Conservation (phyloP, 2,329 filamentous ascomycete species). For the Trichoderma lentiforme region DNA sequence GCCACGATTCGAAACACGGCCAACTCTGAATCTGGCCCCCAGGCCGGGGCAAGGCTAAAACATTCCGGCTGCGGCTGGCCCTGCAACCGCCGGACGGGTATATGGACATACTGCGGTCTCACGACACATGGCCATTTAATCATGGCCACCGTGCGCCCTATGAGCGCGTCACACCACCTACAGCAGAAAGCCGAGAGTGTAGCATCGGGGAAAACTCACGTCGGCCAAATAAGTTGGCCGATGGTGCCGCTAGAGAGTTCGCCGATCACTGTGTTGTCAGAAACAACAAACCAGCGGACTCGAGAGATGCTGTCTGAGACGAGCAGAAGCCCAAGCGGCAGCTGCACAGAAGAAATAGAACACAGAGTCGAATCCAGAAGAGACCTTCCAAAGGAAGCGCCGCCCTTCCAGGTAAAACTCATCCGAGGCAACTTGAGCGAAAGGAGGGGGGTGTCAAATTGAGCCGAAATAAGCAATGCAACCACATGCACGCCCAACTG, state of each 20-base stretch:
- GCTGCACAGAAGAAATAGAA: not conserved
- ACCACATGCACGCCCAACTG: not conserved
- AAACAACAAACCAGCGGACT: not conserved
- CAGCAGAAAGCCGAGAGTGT: not conserved
- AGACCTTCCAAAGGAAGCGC: not conserved
- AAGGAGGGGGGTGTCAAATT: not conserved
- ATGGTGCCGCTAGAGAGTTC: not conserved
- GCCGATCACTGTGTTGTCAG: not conserved
- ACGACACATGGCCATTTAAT: not conserved
- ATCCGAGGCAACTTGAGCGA: not conserved
- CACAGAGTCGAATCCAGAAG: not conserved
- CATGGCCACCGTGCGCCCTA: not conserved
- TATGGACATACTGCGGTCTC: not conserved
- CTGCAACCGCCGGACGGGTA: not conserved
- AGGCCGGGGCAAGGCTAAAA: not conserved
- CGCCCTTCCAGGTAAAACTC: not conserved
- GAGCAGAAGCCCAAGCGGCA: not conserved
- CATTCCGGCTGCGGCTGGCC: not conserved
- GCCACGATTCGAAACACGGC: not conserved
- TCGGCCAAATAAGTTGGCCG: constrained; percentile 10
- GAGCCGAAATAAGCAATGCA: not conserved
- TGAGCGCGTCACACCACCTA: constrained; percentile 1
- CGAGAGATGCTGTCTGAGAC: not conserved
- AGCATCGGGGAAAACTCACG: constrained; percentile 4
- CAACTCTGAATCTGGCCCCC: not conserved